Conservation (phyloP, 768 basidiomycete species). For the Piloderma croceum region DNA sequence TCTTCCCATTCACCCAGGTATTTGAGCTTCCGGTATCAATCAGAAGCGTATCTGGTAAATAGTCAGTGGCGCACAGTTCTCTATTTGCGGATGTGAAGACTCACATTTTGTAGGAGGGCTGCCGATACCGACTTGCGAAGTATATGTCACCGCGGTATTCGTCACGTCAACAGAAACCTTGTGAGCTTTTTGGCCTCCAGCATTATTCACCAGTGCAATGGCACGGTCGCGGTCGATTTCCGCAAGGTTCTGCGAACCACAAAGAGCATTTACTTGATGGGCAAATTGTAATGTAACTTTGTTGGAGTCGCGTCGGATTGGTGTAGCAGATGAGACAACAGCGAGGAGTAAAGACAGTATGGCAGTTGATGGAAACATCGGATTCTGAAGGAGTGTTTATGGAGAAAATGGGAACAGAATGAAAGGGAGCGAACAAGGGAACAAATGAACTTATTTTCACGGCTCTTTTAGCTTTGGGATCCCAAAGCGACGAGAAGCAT, state of each 20-base stretch:
- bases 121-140: constrained; percentile 24
- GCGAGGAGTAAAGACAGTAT: constrained; percentile 11
- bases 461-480: no score
- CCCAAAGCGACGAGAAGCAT: no score
- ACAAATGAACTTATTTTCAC: no score
- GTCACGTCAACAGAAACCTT: constrained; percentile 6
- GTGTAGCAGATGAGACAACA: constrained; percentile 9
- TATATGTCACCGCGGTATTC: constrained; percentile 22
- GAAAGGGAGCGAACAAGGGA: no score
- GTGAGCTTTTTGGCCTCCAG: constrained; percentile 5
- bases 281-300: constrained; percentile 11
- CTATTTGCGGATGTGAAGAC: constrained; percentile 4
- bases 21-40: constrained; percentile 30
- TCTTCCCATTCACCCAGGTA: constrained; percentile 27
- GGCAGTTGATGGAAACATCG: constrained; percentile 12
- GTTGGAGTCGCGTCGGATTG: constrained; percentile 5
- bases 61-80: background rate
- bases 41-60: constrained; percentile 16
- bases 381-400: background rate
- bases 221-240: constrained; percentile 17
- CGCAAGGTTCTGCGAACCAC: constrained; percentile 8
- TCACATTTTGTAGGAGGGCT: constrained; percentile 22
- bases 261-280: constrained; percentile 9
- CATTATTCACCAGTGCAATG: background rate
- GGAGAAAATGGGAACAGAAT: background rate